These are phyloP conservation scores for Borovskyia barvae DNA, from an alignment of 208 protist species.

Conservation along the genomic window DNA sequence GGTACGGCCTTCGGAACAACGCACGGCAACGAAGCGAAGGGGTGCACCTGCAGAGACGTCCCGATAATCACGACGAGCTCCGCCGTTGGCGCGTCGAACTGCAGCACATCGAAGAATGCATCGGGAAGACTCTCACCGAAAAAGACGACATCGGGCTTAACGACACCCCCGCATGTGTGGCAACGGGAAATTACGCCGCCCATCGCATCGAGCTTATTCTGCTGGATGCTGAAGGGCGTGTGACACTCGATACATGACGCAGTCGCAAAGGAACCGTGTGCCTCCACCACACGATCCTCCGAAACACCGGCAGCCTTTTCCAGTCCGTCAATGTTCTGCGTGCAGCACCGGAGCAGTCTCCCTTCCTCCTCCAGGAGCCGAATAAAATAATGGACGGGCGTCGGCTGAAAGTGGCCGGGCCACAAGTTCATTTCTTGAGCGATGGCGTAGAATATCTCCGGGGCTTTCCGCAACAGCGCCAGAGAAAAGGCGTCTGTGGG, in stretches of 20 bases:
- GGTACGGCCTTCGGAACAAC: slow-evolving; percentile 52
- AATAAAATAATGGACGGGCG: slow-evolving; percentile 93
- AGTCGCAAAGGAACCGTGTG: slow-evolving; percentile 93
- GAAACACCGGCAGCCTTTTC: slow-evolving; percentile 85
- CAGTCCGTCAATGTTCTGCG: slow-evolving; percentile 97
- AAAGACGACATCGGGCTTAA: slow-evolving; percentile 97
- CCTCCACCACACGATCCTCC: slow-evolving; percentile 87
- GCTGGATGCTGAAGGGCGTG: slow-evolving; percentile 39
- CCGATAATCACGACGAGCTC: slow-evolving; percentile 95
- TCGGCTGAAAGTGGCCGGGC: slow-evolving; percentile 82
- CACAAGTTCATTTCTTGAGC: slow-evolving; percentile 84
- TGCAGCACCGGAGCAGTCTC: slow-evolving; percentile 91
- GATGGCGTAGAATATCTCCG: slow-evolving; percentile 92
- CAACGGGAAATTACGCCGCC: slow-evolving; percentile 63
- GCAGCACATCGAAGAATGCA: slow-evolving; percentile 67
- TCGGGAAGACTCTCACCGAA: slow-evolving; percentile 95
- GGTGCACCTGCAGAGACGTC: slow-evolving; percentile 94
- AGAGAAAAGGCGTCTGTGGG: slow-evolving; percentile 92
- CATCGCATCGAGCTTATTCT: slow-evolving; percentile 32
- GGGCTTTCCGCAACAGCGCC: slow-evolving; percentile 79
- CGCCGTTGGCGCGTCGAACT: slow-evolving; percentile 66
- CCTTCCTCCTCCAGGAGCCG: slow-evolving; percentile 90
- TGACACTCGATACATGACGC: slow-evolving; percentile 87
- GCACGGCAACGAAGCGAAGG: slow-evolving; percentile 87
- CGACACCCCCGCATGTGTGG: slow-evolving; percentile 55